A percentile compares a stretch with the other conserved stretches of the same genome.
These are phyloP conservation scores for Erucastrum elatum DNA, from an alignment of 345 rosid species.

Conservation along the genomic window DNA sequence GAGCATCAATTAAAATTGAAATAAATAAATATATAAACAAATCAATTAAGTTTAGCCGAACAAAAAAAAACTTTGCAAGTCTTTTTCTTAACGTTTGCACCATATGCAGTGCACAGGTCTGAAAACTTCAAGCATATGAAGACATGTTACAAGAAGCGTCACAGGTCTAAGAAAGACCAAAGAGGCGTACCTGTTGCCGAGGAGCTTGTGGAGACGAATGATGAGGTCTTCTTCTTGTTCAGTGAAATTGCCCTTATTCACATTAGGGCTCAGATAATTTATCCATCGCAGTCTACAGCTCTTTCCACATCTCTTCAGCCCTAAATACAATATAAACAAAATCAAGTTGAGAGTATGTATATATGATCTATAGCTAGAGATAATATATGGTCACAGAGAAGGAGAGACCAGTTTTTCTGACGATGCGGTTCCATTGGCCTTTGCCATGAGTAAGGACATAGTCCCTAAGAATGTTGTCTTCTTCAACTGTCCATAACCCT, in stretches of 20 bases:
- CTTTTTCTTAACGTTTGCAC: not conserved
- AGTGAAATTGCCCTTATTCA: constrained; percentile 46
- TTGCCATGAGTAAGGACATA: constrained; percentile 46
- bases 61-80: not conserved
- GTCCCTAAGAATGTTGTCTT: constrained; percentile 52
- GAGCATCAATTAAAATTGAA: not conserved
- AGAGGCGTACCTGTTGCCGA: constrained; percentile 50
- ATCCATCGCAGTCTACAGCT: constrained; percentile 63
- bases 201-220: constrained; percentile 55
- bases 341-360: not conserved
- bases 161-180: too few relatives aligned
- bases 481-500: constrained; percentile 60
- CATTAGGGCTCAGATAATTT: constrained; percentile 52
- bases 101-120: not conserved
- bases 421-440: constrained; percentile 57
- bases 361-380: not conserved
- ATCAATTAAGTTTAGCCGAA: not conserved
- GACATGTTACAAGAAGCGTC: not conserved
- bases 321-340: constrained; percentile 25
- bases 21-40: not conserved
- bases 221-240: constrained; percentile 57
- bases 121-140: not conserved
- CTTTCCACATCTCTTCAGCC: constrained; percentile 58
- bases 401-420: constrained; percentile 47
- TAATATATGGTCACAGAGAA: not conserved